Evolutionary conservation across 164 flowering plant genomes (phyloP), one percentile per base, ranked within the genome.

Genomic region (Aristolochia fimbriata): DNA sequence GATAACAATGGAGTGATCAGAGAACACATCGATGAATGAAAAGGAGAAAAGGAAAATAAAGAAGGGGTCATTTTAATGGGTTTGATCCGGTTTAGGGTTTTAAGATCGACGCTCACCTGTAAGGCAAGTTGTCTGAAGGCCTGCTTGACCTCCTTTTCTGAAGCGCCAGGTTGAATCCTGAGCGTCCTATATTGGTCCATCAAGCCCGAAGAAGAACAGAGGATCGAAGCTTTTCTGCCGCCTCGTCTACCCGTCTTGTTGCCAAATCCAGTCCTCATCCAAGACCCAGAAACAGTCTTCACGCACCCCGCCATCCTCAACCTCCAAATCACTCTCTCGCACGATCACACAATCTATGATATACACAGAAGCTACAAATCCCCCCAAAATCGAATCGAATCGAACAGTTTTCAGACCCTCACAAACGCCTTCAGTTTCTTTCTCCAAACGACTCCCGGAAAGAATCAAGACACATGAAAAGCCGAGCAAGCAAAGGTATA

Each of bases 121-220:
- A 85, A 64, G 61, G 97, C 98, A 19, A 90, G 94, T 61, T 74
- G 66, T 51, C 98, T 65, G 65, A 90, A 93, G 20, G 97, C 97
- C 58, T 80, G 83, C 75, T 69, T 83, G 70, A 87, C 92, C 70
- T 93, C 98, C 59, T 82, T 78, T 71, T 86, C 94, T 46, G 90
- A 82, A 24, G 98, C 94, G 56, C 86, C 91, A 30, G 79, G 97
- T 20, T 72, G 69, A 55, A 90, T 74, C 70, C 70, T 60, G 6
- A 87, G 73, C 15, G 86, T 87, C 51, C 70, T 68, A 68, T 89
- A 89, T 3, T 84, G 83, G 72, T 89, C 97, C 13, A 31, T 61
- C 21, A 69, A 51, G 24, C 62, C 43, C 0, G 68, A 65, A 4
- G 64, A 15, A 41, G 72, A 24, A 43, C 67, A 55, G 23, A 55